Evolutionary conservation across 768 basidiomycete genomes (phyloP).

Genomic region (Suillus sp.): DNA sequence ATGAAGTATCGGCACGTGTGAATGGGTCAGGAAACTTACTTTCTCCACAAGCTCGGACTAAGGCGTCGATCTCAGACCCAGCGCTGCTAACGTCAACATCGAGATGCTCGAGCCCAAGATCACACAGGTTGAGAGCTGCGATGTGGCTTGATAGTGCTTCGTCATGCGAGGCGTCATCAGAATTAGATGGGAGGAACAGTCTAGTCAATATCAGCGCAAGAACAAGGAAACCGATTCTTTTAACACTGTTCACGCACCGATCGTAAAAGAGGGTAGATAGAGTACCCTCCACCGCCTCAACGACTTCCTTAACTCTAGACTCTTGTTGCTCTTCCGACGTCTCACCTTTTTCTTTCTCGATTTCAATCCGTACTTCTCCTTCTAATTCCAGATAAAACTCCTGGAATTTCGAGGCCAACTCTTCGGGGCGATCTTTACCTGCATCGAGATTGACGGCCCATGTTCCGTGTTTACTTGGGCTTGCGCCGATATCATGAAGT

Average conservation of each 20-base stretch:
- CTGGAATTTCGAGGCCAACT: constrained; percentile 59
- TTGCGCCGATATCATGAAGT: constrained; percentile 32
- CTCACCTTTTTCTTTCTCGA: constrained; percentile 21
- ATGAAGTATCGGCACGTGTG: constrained; percentile 27
- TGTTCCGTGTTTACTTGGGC: constrained; percentile 18
- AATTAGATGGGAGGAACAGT: constrained; percentile 72
- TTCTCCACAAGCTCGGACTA: constrained; percentile 76
- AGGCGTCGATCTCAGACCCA: constrained; percentile 53
- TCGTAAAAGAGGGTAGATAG: constrained; percentile 83
- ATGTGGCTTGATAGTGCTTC: constrained; percentile 87
- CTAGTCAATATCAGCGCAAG: constrained; percentile 38
- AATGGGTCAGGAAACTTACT: constrained; percentile 48
- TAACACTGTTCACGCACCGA: constrained; percentile 48
- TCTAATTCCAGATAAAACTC: constrained; percentile 70
- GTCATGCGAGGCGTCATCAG: constrained; percentile 86
- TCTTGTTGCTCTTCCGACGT: constrained; percentile 38
- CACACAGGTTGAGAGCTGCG: constrained; percentile 89
- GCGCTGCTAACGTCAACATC: constrained; percentile 73
- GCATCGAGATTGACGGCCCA: constrained; percentile 43
- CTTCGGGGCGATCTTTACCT: constrained; percentile 51
- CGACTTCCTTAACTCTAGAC: constrained; percentile 53
- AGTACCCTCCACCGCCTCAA: constrained; percentile 74
- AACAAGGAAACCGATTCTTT: neutral
- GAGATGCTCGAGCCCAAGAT: constrained; percentile 85
- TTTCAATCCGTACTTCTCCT: constrained; percentile 52